Percentiles rank a stretch among this genome's conserved stretches.
These are phyloP conservation scores for Phytophthora palmivora DNA, from an alignment of 352 stramenopile genomes.

Conservation along the genomic window DNA sequence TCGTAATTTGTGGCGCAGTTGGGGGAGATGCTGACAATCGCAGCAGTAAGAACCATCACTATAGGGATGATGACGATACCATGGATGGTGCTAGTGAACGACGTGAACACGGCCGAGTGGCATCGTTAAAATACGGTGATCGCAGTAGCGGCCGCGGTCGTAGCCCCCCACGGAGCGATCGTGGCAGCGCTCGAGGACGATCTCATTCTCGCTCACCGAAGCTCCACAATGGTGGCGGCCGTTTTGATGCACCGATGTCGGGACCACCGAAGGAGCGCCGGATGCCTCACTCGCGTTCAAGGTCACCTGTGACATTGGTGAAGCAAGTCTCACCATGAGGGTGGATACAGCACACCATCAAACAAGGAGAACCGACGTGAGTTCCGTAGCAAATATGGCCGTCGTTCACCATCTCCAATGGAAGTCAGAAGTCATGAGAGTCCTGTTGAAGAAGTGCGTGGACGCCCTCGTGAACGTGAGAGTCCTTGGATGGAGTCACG, in stretches of 20 bases:
- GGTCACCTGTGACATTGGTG: conserved; percentile 32
- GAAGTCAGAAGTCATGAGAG: conserved; percentile 30
- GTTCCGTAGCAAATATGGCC: conserved; percentile 30
- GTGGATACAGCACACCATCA: conserved; percentile 26
- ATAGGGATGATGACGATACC: conserved; percentile 30
- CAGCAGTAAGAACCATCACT: conserved; percentile 30
- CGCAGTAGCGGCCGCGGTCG: conserved; percentile 28
- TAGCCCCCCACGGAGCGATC: conserved; percentile 36
- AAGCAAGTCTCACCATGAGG: conserved; percentile 25
- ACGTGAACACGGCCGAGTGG: conserved; percentile 28
- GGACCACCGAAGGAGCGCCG: conserved; percentile 26
- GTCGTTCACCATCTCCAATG: conserved; percentile 25
- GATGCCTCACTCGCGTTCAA: conserved; percentile 36
- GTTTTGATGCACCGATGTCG: conserved; percentile 11
- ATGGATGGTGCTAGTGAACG: conserved; percentile 28
- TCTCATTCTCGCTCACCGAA: conserved; percentile 46
- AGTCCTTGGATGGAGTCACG: conserved; percentile 27
- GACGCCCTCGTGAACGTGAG: conserved; percentile 40
- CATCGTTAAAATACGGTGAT: conserved; percentile 36
- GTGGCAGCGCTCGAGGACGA: conserved; percentile 26
- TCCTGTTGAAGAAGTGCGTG: conserved; percentile 37
- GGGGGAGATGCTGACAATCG: conserved; percentile 37
- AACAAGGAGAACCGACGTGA: conserved; percentile 43
- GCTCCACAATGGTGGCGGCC: conserved; percentile 14
- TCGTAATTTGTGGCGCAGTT: conserved; percentile 34